Evolutionary conservation across 1,284 basidiomycete genomes (phyloP).

Genomic region (Xanthoconium separans): DNA sequence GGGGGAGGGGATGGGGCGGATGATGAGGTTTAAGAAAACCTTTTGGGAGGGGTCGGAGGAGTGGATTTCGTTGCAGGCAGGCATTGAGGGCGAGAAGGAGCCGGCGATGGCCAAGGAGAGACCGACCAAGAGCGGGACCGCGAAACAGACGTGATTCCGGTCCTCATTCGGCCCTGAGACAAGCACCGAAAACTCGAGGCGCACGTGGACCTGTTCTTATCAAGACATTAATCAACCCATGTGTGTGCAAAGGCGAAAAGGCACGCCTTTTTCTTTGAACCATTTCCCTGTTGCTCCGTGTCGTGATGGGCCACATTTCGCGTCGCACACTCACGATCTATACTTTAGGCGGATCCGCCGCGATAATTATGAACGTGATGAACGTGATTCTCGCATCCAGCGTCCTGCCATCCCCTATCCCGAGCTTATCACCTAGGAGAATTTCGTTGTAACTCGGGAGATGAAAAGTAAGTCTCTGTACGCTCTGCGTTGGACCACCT

Average conservation of each 20-base stretch:
- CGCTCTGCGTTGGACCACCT: background rate
- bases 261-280: no score
- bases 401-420: slow-evolving; percentile 38
- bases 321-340: slow-evolving; percentile 47
- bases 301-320: slow-evolving; percentile 43
- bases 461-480: slow-evolving; percentile 36
- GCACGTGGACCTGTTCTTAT: no score
- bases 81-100: slow-evolving; percentile 28
- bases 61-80: slow-evolving; percentile 23
- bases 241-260: no score
- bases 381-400: slow-evolving; percentile 33
- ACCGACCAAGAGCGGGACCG: slow-evolving; percentile 9
- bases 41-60: slow-evolving; percentile 59
- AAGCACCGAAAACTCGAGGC: no score
- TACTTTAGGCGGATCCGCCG: slow-evolving; percentile 37
- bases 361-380: slow-evolving; percentile 40
- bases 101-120: slow-evolving; percentile 29
- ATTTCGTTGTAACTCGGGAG: slow-evolving; percentile 43
- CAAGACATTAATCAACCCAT: no score
- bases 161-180: no score
- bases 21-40: slow-evolving; percentile 76
- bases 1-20: slow-evolving; percentile 63
- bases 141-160: slow-evolving; percentile 25
- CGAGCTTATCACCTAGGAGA: slow-evolving; percentile 36
- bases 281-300: no score